A percentile compares a stretch with the other conserved stretches of the same genome.
phyloP scores from a whole-genome alignment of 148 eudicot species.

The Diospyros kaki region DNA sequence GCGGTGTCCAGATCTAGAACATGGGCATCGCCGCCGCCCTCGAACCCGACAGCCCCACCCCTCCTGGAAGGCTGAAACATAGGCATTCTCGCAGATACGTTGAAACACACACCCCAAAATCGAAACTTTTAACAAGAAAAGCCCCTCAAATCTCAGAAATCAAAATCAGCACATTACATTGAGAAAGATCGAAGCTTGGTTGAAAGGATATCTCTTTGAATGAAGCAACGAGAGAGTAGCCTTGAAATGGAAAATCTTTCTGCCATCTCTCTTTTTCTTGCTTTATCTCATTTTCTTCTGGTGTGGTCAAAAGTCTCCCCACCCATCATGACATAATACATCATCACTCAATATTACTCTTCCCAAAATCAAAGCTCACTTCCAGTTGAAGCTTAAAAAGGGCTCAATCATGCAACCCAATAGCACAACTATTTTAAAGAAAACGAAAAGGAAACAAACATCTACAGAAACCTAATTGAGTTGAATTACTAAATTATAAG shows the following conservation, averaged over 20 bases:
- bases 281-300: not conserved
- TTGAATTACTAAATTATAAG: too few relatives aligned
- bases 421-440: not conserved
- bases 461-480: too few relatives aligned
- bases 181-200: not conserved
- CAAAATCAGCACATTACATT: not conserved
- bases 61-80: constrained; percentile 37
- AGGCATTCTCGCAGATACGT: constrained; percentile 29
- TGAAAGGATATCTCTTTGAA: not conserved
- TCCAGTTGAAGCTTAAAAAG: constrained; percentile 18
- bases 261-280: not conserved
- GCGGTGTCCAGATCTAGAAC: constrained; percentile 66
- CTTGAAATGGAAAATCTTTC: not conserved
- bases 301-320: constrained; percentile 12
- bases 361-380: constrained; percentile 18
- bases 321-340: not conserved
- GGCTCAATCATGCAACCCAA: constrained; percentile 13
- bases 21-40: constrained; percentile 51
- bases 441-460: not conserved
- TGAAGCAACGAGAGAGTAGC: not conserved
- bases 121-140: not conserved
- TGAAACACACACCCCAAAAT: too few relatives aligned
- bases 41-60: constrained; percentile 17
- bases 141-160: not conserved
- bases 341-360: not conserved